Base-by-base conservation (phyloP, 108 stramenopile genomes). In the Bacterosira constricta region DNA sequence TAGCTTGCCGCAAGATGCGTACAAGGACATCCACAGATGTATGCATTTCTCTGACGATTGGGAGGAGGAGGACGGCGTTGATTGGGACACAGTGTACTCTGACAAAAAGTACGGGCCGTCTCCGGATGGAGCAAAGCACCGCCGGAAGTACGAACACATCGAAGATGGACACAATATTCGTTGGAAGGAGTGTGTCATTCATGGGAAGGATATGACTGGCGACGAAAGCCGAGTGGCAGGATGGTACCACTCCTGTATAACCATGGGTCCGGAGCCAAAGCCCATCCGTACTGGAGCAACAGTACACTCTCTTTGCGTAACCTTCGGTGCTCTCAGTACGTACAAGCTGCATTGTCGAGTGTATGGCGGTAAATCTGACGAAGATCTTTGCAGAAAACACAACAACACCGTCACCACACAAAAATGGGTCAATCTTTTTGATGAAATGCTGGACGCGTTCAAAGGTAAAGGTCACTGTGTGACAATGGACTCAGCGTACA, bases 401-500 rank as follows among this genome's bases (percentile, higher is more conserved):
- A 1, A 13, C 4, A 50, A 66, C 23, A 53, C 51, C 37, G 29
- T 23, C 51, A 12, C 13, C 15, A 56, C 38, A 15, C 67, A 69
- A 25, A 68, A 68, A 30, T 68, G 53, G 55, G 53, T 68, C 31
- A 68, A 68, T 18, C 65, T 51, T 52, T 44, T 31, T 27, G 6
- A 53, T 17, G n/a, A 32, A 1, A 54, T 68, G 38, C 30, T 68
- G 6, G 31, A 68, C 5, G 7, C 27, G 5, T 68, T 68, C 66
- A 68, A 68, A 52, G 53, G 27, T n/a, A 55, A 35, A 5, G 66
- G 66, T 6, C 18, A 15, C 18, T 44, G 21, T 32, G 51, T 17
- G 3, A 68, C 66, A 1, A 35, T 69, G 54, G 37, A 69, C 30
- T 69, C 67, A 0, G 67, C 67, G 3, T 69, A 69, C 67, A 57